Conservation (phyloP, 2,329 filamentous ascomycete genomes). For the Diaporthe ampelina region DNA sequence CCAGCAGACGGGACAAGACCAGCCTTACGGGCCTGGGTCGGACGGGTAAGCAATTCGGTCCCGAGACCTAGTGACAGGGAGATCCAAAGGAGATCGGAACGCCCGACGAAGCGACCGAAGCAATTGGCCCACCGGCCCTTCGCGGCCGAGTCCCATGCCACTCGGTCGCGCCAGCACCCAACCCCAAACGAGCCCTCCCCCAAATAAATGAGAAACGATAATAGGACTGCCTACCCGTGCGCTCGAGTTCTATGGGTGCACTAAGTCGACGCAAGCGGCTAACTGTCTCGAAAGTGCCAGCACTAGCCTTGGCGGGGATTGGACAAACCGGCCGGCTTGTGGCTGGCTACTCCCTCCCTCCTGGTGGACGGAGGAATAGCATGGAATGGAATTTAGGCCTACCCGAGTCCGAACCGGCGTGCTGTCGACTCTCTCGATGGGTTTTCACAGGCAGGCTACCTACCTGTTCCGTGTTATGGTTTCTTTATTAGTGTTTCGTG, state of each 20-base stretch:
- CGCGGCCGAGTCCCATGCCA: not conserved
- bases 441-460: not conserved
- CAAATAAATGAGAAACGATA: not conserved
- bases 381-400: constrained; percentile 13
- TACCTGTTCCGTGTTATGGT: not conserved
- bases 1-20: not conserved
- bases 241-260: not conserved
- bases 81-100: not conserved
- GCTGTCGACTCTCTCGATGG: constrained; percentile 1
- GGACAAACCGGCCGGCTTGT: not conserved
- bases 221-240: not conserved
- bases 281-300: not conserved
- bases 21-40: constrained; percentile 17
- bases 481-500: not conserved
- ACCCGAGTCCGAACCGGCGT: constrained; percentile 10
- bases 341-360: not conserved
- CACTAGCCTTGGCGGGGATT: constrained; percentile 7
- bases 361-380: constrained; percentile 4
- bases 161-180: constrained; percentile 2
- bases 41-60: constrained; percentile 17
- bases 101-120: constrained; percentile 10
- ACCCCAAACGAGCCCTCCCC: not conserved
- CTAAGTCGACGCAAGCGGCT: constrained; percentile 11
- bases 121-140: not conserved
- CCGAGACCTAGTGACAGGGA: constrained; percentile 5